Base-by-base conservation (phyloP, 352 stramenopile genomes). In the Pythium utonaiense region DNA sequence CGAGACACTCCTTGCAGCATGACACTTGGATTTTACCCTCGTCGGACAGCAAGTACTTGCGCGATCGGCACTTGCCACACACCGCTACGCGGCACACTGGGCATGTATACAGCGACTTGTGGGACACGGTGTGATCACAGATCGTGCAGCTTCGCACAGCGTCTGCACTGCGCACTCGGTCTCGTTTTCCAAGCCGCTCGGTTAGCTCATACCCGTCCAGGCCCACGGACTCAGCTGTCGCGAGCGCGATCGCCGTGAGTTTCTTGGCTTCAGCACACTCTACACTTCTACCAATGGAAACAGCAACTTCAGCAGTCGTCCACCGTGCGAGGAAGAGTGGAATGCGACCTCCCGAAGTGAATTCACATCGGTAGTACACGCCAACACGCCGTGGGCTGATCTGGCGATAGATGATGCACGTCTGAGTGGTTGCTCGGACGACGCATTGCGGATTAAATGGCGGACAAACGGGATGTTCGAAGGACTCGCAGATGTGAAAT, bases 1-100 rank as follows among this genome's bases (percentile, higher is more conserved):
- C 42, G 50, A 69, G 40, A 21, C 62, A 69, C 50, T 69, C 36
- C 41, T 69, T 69, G 51, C 62, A 69, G 44, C 62, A 69, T 41
- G 31, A 28, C 6, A 69, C 44, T 1, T 21, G 28, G 40, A 69
- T 49, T 42, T 69, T 60, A 3, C 30, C 31, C 14, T 58, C 55
- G 21, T 69, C 62, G 17, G 56, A 53, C 17, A 69, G 56, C 41
- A 69, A 33, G 27, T 53, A 38, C 49, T 60, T 64, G 16, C 50
- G 62, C 24, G 56, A 57, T 13, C 51, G 55, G 42, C 62, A 51
- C 51, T 65, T 70, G 52, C 63, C 65, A 52, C 63, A 70, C 25
- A 27, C 28, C 16, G 65, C 57, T n/a, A 38, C 17, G 31, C 44
- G 33, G 21, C 63, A 64, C 17, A 64, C 49, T 25, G 58, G 17